phyloP scores from a whole-genome alignment of 2,329 filamentous ascomycete genomes.

The Beauveria asiatica region DNA sequence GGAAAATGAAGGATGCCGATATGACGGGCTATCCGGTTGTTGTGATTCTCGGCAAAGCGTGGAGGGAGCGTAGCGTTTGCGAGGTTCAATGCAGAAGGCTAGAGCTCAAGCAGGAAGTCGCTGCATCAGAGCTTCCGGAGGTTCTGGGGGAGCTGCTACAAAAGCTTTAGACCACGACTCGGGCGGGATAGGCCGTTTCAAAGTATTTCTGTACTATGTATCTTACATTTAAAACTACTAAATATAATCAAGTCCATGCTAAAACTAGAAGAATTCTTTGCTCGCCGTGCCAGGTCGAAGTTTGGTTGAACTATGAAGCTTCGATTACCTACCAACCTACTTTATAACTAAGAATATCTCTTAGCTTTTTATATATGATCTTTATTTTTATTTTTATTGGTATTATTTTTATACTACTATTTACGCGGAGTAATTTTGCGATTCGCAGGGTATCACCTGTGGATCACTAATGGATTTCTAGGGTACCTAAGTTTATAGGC shows the following conservation, averaged over 20 bases:
- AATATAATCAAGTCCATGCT: neutral
- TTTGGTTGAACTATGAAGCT: too few species aligned
- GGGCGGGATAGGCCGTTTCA: neutral
- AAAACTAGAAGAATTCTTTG: neutral
- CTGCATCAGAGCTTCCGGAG: constrained; percentile 37
- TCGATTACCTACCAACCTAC: too few species aligned
- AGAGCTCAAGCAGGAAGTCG: constrained; percentile 50
- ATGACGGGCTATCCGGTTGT: constrained; percentile 80
- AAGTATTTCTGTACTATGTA: neutral
- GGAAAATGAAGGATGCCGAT: constrained; percentile 89
- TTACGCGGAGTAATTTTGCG: too few species aligned
- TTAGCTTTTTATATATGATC: too few species aligned
- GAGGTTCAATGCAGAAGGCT: constrained; percentile 75
- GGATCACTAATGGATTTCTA: too few species aligned
- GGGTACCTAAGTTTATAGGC: too few species aligned
- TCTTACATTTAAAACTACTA: neutral
- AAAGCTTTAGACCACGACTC: constrained; percentile 32
- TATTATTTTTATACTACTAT: too few species aligned
- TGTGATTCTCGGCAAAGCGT: constrained; percentile 67
- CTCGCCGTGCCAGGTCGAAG: neutral
- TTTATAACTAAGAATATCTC: too few species aligned
- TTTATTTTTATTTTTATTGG: too few species aligned
- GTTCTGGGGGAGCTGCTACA: constrained; percentile 32
- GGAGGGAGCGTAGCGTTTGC: constrained; percentile 48
- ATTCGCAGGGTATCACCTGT: too few species aligned